A percentile compares a stretch with the other conserved stretches of the same genome.
These are phyloP conservation scores for Diplosphaera chodatii DNA, from an alignment of 139 green algal genomes.

Conservation along the genomic window DNA sequence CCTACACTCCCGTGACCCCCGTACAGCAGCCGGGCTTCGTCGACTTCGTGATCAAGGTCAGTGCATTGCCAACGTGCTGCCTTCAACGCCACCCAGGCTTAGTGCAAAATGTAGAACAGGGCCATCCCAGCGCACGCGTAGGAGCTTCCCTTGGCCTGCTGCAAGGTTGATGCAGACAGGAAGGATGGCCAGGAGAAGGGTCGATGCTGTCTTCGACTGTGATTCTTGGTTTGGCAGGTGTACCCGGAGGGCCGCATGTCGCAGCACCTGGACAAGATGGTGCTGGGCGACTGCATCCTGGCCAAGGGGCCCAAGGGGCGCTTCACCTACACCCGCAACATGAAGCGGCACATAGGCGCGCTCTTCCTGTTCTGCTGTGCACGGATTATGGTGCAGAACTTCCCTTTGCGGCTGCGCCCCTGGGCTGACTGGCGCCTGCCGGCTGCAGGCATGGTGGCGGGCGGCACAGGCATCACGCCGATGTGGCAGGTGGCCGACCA, in stretches of 20 bases:
- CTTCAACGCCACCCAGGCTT: too few relatives aligned
- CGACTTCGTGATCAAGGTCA: constrained; percentile 83
- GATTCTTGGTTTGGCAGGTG: constrained; percentile 26
- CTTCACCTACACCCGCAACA: constrained; percentile 66
- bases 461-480: constrained; percentile 91
- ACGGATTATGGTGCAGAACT: not conserved
- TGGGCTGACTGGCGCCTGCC: too few relatives aligned
- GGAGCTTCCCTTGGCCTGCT: too few relatives aligned
- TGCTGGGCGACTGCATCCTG: constrained; percentile 65
- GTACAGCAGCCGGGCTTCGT: constrained; percentile 52
- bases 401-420: too few relatives aligned
- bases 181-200: too few relatives aligned
- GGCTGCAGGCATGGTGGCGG: constrained; percentile 89
- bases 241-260: constrained; percentile 86
- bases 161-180: too few relatives aligned
- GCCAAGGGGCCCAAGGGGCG: constrained; percentile 87
- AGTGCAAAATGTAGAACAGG: too few relatives aligned
- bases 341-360: constrained; percentile 45
- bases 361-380: not conserved
- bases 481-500: constrained; percentile 77
- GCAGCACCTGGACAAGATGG: constrained; percentile 68
- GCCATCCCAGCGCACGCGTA: too few relatives aligned
- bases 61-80: too few relatives aligned
- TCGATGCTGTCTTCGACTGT: not conserved
- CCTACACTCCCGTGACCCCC: constrained; percentile 75